A percentile compares a stretch with the other conserved stretches of the same genome.
These are phyloP conservation scores for Mycena metata DNA, from an alignment of 768 basidiomycete genomes.

Conservation along the genomic window DNA sequence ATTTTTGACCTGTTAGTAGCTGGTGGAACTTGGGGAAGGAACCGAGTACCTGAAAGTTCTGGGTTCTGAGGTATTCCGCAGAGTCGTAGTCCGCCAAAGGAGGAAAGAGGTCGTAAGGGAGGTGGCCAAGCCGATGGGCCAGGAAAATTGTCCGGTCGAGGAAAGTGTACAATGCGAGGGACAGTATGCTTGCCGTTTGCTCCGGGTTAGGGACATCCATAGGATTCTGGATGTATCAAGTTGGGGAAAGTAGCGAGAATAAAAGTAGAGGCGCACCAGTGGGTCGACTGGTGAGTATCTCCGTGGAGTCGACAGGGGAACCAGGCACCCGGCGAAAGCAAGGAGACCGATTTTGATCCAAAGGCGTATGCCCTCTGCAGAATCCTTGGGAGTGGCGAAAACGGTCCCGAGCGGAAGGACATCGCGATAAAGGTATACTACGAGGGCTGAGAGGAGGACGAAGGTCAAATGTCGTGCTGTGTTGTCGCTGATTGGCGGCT, in stretches of 20 bases:
- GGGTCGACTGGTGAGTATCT: constrained; percentile 68
- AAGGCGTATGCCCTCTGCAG: constrained; percentile 56
- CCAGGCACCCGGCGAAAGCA: constrained; percentile 54
- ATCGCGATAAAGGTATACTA: constrained; percentile 67
- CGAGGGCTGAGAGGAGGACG: constrained; percentile 49
- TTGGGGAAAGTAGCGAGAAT: neutral
- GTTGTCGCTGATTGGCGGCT: neutral
- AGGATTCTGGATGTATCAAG: constrained; percentile 45
- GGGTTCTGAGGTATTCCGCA: constrained; percentile 30
- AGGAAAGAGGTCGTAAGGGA: constrained; percentile 67
- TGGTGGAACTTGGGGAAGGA: neutral
- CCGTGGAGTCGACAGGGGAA: constrained; percentile 68
- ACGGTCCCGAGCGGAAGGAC: constrained; percentile 71
- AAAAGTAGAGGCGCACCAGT: constrained; percentile 48
- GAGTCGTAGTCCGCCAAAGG: constrained; percentile 73
- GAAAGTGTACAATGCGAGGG: constrained; percentile 62
- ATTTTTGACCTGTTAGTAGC: neutral
- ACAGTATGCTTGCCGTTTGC: constrained; percentile 64
- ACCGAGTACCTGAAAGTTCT: constrained; percentile 12
- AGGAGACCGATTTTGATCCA: constrained; percentile 66
- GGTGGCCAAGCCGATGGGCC: constrained; percentile 59
- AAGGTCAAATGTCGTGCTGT: constrained; percentile 43
- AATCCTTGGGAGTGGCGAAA: constrained; percentile 59
- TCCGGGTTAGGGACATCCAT: constrained; percentile 54
- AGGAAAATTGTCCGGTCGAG: constrained; percentile 64